A percentile compares a stretch with the other conserved stretches of the same genome.
Evolutionary conservation across 352 stramenopile species (phyloP).

Genomic region (Phytopythium montanum): DNA sequence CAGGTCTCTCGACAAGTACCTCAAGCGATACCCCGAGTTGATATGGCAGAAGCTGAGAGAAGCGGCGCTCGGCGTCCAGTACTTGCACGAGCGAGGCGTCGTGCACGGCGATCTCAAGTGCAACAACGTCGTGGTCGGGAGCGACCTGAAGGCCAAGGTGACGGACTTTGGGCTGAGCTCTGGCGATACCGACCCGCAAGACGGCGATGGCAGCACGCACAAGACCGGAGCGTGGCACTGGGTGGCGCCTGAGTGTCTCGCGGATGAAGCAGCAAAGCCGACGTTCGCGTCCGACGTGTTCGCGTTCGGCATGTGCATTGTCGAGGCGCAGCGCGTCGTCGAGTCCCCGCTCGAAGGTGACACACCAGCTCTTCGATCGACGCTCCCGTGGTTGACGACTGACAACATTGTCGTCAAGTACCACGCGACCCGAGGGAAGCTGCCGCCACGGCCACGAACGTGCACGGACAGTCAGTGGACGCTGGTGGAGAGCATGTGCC

Average conservation of each 20-base stretch:
- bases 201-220: background rate
- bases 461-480: background rate
- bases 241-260: conserved; percentile 4
- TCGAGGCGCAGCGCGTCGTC: background rate
- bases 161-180: conserved; percentile 2
- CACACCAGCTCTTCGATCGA: background rate
- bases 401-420: background rate
- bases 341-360: background rate
- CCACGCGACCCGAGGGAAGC: background rate
- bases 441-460: background rate
- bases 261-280: too few species aligned
- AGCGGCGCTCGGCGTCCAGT: background rate
- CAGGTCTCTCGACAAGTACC: conserved; percentile 1
- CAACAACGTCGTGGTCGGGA: too few species aligned
- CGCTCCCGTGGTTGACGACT: background rate
- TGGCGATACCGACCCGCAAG: background rate
- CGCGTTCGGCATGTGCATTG: conserved; percentile 3
- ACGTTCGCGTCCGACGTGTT: background rate
- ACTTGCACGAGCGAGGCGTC: conserved; percentile 5
- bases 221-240: background rate
- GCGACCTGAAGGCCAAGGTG: too few species aligned
- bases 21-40: background rate
- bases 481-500: background rate
- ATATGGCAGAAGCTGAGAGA: background rate
- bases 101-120: too few species aligned